These are phyloP conservation scores for Candida suzukii DNA, from an alignment of 805 yeast genomes.

Conservation along the genomic window DNA sequence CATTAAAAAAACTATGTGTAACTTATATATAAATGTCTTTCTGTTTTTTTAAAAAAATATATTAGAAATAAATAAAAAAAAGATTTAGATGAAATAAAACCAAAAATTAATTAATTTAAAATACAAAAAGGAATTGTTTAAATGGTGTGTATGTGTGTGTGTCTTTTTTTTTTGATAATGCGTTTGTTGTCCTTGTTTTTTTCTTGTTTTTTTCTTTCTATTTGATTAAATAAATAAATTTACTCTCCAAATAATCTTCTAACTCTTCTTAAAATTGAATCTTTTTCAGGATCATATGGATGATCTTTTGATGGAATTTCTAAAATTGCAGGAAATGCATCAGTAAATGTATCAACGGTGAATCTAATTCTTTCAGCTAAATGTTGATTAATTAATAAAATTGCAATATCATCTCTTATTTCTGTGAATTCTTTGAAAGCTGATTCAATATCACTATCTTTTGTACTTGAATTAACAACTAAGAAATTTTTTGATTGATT, in stretches of 20 bases:
- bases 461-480: constrained; percentile 72
- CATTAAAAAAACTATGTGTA: too few species aligned
- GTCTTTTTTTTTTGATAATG: too few species aligned
- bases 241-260: constrained; percentile 92
- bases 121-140: too few species aligned
- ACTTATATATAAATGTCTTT: too few species aligned
- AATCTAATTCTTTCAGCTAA: constrained; percentile 85
- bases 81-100: too few species aligned
- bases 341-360: constrained; percentile 73
- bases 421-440: constrained; percentile 72
- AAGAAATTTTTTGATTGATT: constrained; percentile 68
- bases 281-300: constrained; percentile 98
- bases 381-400: constrained; percentile 88
- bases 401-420: constrained; percentile 83
- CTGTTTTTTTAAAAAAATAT: too few species aligned
- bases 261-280: constrained; percentile 88
- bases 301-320: constrained; percentile 98
- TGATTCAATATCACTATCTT: constrained; percentile 64
- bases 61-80: too few species aligned
- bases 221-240: background rate
- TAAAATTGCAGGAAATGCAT: constrained; percentile 92
- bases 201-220: background rate
- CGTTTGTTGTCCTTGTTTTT: too few species aligned
- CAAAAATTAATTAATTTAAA: too few species aligned
- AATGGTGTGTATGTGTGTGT: too few species aligned